Base-by-base conservation (phyloP, 768 basidiomycete species). In the Lyophyllum shimeji region DNA sequence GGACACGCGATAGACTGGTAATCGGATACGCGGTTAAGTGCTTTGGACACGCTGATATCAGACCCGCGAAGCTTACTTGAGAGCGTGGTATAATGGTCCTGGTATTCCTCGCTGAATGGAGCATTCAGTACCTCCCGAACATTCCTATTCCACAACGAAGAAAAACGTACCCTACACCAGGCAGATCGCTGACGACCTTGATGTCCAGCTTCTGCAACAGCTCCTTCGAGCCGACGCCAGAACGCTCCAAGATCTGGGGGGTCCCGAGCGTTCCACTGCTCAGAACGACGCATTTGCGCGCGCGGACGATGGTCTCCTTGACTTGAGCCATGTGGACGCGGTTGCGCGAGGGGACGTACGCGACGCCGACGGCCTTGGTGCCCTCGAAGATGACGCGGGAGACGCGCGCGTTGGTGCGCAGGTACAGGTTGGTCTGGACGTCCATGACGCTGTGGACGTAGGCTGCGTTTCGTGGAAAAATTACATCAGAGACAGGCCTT, bases 361-460 rank as follows among this genome's bases (percentile, higher is more conserved):
- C 84, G 20, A 87, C 85, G 13, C 87, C 86, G 59, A 88, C 84
- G 37, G 87, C 86, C 70, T 83, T 88, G 62, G 74, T 82, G 49
- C 82, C 87, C 62, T 88, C 87, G 63, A 89, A 89, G 57, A 89
- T 81, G 56, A 89, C 85, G 25, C 87, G 82, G 7, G 78, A 81
- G 17, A 83, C 86, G n/a, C 82, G 82, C 7, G 86, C 74, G 64
- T 87, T 87, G 53, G 78, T 81, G 67, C 84, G 82, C 24, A 89
- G 71, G 73, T 77, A 86, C 20, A 89, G 74, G 72, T 88, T 89
- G 64, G 63, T 73, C 69, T 89, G 87, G 39, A 80, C 69, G 61
- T 87, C 85, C 83, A 82, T 85, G 37, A 87, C 85, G 53, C 84
- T 82, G 77, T 86, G 85, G 42, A 87, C 82, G 65, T 86, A 86